Evolutionary conservation across 768 basidiomycete species (phyloP).

Genomic region (Auricularia cornea): DNA sequence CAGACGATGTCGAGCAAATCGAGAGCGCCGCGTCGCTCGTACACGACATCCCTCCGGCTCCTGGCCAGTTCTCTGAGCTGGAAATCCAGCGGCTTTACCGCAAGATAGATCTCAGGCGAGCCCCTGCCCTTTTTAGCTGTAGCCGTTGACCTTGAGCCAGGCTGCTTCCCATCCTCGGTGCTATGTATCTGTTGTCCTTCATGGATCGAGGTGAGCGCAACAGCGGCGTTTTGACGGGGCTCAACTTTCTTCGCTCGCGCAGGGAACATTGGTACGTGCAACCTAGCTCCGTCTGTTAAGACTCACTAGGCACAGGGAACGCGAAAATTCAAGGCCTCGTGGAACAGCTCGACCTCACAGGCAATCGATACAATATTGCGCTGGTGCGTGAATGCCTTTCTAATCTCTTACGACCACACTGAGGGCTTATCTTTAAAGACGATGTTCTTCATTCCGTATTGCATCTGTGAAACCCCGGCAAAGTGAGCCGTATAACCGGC

Average conservation of each 20-base stretch:
- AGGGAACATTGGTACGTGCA: slow-evolving; percentile 50
- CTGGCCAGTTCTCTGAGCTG: slow-evolving; percentile 30
- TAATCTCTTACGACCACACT: too few relatives aligned
- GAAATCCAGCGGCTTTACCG: slow-evolving; percentile 47
- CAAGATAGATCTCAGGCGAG: slow-evolving; percentile 43
- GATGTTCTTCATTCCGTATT: slow-evolving; percentile 54
- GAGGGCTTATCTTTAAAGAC: too few relatives aligned
- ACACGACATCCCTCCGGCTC: slow-evolving; percentile 30
- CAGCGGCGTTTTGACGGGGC: neutral
- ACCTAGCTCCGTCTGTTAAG: neutral
- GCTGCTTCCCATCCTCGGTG: slow-evolving; percentile 47
- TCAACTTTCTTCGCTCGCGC: neutral
- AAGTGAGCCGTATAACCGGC: slow-evolving; percentile 38
- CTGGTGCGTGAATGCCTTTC: slow-evolving; percentile 36
- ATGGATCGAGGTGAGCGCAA: slow-evolving; percentile 46
- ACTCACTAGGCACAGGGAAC: slow-evolving; percentile 37
- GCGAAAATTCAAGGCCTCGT: slow-evolving; percentile 57
- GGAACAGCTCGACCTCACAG: slow-evolving; percentile 47
- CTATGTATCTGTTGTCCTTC: slow-evolving; percentile 58
- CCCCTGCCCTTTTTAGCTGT: neutral
- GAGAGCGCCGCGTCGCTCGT: neutral
- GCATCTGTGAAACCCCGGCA: slow-evolving; percentile 54
- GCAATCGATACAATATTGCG: slow-evolving; percentile 58
- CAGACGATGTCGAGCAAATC: neutral
- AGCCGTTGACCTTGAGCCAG: neutral